Conservation (phyloP, 1,284 basidiomycete species). For the Rhodotorula sp. region DNA sequence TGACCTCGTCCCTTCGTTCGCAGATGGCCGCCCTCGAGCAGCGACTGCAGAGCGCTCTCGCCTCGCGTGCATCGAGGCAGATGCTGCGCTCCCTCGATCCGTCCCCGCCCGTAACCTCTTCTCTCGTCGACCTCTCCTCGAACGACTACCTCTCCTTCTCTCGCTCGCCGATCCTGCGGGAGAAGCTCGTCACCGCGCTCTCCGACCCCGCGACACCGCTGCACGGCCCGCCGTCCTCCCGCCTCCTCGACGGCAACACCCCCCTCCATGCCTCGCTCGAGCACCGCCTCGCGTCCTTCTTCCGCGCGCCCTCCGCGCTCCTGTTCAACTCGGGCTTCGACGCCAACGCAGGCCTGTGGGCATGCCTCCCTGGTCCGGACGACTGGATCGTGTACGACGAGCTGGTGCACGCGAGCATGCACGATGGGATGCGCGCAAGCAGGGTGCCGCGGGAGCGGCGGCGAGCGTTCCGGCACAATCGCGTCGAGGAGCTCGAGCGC, state of each 20-base stretch:
- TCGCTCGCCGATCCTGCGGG: slow-evolving; percentile 61
- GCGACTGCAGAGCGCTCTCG: slow-evolving; percentile 19
- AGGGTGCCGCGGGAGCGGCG: slow-evolving; percentile 56
- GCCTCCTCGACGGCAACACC: slow-evolving; percentile 78
- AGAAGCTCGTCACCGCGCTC: slow-evolving; percentile 57
- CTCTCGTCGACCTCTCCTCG: slow-evolving; percentile 70
- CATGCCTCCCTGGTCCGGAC: slow-evolving; percentile 72
- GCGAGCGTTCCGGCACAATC: slow-evolving; percentile 73
- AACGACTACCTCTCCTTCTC: slow-evolving; percentile 94
- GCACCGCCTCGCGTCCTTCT: slow-evolving; percentile 65
- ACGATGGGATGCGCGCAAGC: slow-evolving; percentile 80
- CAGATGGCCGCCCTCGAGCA: slow-evolving; percentile 13
- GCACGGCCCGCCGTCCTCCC: slow-evolving; percentile 79
- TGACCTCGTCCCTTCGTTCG: background rate
- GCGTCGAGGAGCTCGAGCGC: slow-evolving; percentile 51
- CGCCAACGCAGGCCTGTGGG: slow-evolving; percentile 87
- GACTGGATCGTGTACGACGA: slow-evolving; percentile 85
- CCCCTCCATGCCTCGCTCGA: slow-evolving; percentile 70
- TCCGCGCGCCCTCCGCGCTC: slow-evolving; percentile 64
- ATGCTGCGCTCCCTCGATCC: slow-evolving; percentile 36
- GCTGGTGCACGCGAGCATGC: slow-evolving; percentile 87
- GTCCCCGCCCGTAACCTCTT: background rate
- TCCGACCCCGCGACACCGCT: slow-evolving; percentile 49
- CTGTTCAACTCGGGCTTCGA: slow-evolving; percentile 96
- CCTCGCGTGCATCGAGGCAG: slow-evolving; percentile 9